These are phyloP conservation scores for Sporisorium exsertum DNA, from an alignment of 1,284 basidiomycete species.

Conservation along the genomic window DNA sequence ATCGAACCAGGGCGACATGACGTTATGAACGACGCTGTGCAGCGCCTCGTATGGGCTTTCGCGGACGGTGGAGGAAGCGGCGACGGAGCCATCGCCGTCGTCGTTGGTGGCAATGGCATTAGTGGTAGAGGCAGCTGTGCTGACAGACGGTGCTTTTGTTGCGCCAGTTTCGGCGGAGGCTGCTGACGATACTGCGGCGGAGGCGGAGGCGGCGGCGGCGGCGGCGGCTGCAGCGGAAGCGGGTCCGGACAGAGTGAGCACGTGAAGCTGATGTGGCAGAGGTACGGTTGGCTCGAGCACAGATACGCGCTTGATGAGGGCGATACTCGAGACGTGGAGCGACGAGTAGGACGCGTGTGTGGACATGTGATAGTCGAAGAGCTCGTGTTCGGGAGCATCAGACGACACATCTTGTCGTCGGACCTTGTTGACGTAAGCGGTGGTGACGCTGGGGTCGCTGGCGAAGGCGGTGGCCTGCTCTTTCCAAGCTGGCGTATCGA, in stretches of 20 bases:
- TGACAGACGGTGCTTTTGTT: slow-evolving; percentile 5
- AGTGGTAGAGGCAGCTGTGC: background rate
- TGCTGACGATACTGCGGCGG: slow-evolving; percentile 5
- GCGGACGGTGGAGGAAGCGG: slow-evolving; percentile 46
- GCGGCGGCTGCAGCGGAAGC: slow-evolving; percentile 74
- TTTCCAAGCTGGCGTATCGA: slow-evolving; percentile 52
- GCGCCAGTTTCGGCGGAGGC: slow-evolving; percentile 12
- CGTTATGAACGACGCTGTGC: slow-evolving; percentile 94
- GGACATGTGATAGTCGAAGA: slow-evolving; percentile 76
- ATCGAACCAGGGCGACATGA: slow-evolving; percentile 98
- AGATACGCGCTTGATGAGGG: slow-evolving; percentile 90
- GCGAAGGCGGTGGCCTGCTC: slow-evolving; percentile 50
- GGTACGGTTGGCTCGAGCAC: slow-evolving; percentile 83
- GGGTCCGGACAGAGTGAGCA: slow-evolving; percentile 90
- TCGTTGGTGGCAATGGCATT: slow-evolving; percentile 13
- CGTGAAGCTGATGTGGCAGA: slow-evolving; percentile 86
- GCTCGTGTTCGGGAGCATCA: slow-evolving; percentile 30
- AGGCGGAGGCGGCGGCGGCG: slow-evolving; percentile 8
- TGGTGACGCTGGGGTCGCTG: slow-evolving; percentile 48
- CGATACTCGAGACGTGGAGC: slow-evolving; percentile 85
- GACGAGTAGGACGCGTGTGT: slow-evolving; percentile 83
- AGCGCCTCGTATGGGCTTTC: slow-evolving; percentile 87
- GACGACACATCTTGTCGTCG: slow-evolving; percentile 39
- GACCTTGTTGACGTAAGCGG: slow-evolving; percentile 62
- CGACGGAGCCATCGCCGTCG: slow-evolving; percentile 25